phyloP scores from a whole-genome alignment of 192 early-diverging fungal species.

The Backusella parvicylindrica region DNA sequence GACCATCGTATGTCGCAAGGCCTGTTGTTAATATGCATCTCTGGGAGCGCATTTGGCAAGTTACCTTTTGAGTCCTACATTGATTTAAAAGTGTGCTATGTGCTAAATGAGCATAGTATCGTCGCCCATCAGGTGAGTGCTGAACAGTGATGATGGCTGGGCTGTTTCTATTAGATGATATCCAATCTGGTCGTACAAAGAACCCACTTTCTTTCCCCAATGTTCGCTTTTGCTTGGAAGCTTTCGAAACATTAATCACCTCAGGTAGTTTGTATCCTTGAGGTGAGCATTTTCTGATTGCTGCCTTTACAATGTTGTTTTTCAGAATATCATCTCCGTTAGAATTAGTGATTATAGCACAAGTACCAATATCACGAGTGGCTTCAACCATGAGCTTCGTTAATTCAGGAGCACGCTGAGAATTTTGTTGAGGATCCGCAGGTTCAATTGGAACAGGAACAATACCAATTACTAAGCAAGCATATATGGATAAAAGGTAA shows the following conservation, averaged over 20 bases:
- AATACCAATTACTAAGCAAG: constrained; percentile 78
- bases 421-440: constrained; percentile 62
- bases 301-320: constrained; percentile 55
- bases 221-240: constrained; percentile 57
- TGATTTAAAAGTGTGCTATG: constrained; percentile 57
- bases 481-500: constrained; percentile 66
- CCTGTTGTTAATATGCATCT: constrained; percentile 40
- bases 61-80: constrained; percentile 58
- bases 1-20: constrained; percentile 15
- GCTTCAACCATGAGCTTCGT: constrained; percentile 59
- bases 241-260: constrained; percentile 60
- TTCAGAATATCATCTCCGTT: constrained; percentile 66
- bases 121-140: constrained; percentile 46
- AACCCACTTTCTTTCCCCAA: constrained; percentile 59
- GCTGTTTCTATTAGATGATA: constrained; percentile 13
- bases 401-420: constrained; percentile 61
- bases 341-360: constrained; percentile 57
- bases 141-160: constrained; percentile 60
- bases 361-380: constrained; percentile 57
- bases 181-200: constrained; percentile 52
- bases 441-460: constrained; percentile 68
- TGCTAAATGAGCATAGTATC: constrained; percentile 41
- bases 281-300: constrained; percentile 21
- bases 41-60: constrained; percentile 51
- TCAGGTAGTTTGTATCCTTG: constrained; percentile 49